Evolutionary conservation across 768 basidiomycete species (phyloP).

Genomic region (Lentinula raphanica): DNA sequence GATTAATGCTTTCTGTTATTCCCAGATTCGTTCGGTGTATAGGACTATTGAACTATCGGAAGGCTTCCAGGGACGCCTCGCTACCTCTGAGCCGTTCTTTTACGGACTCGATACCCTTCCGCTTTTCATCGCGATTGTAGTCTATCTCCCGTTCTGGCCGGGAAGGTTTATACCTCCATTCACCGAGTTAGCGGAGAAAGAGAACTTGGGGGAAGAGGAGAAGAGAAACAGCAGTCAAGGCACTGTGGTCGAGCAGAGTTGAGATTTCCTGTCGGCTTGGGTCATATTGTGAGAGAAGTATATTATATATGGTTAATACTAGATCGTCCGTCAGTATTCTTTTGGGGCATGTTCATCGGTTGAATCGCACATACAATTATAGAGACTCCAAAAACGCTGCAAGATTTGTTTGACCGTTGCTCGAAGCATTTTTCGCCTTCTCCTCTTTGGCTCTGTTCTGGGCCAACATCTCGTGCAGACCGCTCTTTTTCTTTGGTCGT

Average conservation of each 20-base stretch:
- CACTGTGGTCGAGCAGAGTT: neutral
- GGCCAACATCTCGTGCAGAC: constrained; percentile 59
- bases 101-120: constrained; percentile 67
- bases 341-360: neutral
- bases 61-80: constrained; percentile 55
- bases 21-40: constrained; percentile 60
- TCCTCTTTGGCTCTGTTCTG: constrained; percentile 47
- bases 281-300: neutral
- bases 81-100: constrained; percentile 56
- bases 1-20: neutral
- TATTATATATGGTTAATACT: too few relatives aligned
- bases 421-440: constrained; percentile 24
- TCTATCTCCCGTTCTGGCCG: constrained; percentile 63
- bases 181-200: neutral
- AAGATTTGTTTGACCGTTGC: constrained; percentile 29
- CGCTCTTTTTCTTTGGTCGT: constrained; percentile 49
- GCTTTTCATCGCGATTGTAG: constrained; percentile 51
- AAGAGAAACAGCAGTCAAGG: constrained; percentile 8
- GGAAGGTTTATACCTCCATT: constrained; percentile 40
- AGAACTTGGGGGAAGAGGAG: constrained; percentile 9
- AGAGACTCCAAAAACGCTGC: constrained; percentile 43
- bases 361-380: neutral
- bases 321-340: neutral
- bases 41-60: constrained; percentile 29
- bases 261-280: neutral